Evolutionary conservation across 1,139 yeast genomes (phyloP).

Genomic region (Debaryomyces udenii): DNA sequence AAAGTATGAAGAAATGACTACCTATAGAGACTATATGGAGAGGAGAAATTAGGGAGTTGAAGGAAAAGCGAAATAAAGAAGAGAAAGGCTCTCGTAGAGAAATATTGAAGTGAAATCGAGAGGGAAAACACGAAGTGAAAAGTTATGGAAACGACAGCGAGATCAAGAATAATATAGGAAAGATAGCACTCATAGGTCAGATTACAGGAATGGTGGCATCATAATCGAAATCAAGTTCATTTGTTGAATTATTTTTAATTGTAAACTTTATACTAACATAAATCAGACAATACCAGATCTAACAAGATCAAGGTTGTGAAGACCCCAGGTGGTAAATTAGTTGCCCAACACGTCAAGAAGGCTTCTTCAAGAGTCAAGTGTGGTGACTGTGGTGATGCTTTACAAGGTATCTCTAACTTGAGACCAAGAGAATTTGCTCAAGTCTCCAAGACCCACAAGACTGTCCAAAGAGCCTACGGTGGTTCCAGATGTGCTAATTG

Average conservation of each 20-base stretch:
- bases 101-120: too few species aligned
- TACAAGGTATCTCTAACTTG: slow-evolving; percentile 89
- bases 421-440: slow-evolving; percentile 98
- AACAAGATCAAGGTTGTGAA: slow-evolving; percentile 99
- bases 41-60: too few species aligned
- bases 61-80: too few species aligned
- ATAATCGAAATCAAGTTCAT: background rate
- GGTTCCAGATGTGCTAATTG: slow-evolving; percentile 98
- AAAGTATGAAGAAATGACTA: too few species aligned
- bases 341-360: slow-evolving; percentile 97
- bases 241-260: background rate
- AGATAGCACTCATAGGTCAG: too few species aligned
- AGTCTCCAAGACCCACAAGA: slow-evolving; percentile 94
- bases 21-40: too few species aligned
- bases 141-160: too few species aligned
- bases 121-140: too few species aligned
- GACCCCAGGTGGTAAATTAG: slow-evolving; percentile 99
- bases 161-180: too few species aligned
- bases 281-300: slow-evolving; percentile 86
- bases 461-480: slow-evolving; percentile 99
- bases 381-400: slow-evolving; percentile 95
- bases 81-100: too few species aligned
- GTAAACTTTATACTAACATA: slow-evolving; percentile 9
- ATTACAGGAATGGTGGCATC: too few species aligned
- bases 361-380: slow-evolving; percentile 94